A percentile compares a stretch with the other conserved stretches of the same genome.
These are phyloP conservation scores for Claviceps pazoutovae DNA, from an alignment of 2,329 filamentous ascomycete genomes.

Conservation along the genomic window DNA sequence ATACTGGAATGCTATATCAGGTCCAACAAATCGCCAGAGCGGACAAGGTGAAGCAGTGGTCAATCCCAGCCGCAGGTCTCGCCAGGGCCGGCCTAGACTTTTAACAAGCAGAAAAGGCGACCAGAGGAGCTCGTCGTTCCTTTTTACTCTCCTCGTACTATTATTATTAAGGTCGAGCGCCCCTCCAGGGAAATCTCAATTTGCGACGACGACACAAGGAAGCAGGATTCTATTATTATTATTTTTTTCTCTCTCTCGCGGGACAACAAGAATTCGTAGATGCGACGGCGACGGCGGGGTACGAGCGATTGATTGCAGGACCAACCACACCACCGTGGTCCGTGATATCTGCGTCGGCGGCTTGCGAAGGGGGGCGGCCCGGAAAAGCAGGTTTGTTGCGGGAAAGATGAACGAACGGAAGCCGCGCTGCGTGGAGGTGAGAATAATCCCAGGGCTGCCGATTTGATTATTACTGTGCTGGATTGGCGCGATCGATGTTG, in stretches of 20 bases:
- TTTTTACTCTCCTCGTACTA: neutral
- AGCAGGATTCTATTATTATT: neutral
- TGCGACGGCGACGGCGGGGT: neutral
- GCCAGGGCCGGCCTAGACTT: neutral
- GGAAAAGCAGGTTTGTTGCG: neutral
- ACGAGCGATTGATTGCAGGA: neutral
- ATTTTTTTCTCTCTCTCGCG: neutral
- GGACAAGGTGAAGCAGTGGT: neutral
- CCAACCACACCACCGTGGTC: slow-evolving; percentile 2
- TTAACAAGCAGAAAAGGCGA: neutral
- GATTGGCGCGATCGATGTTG: too few species aligned
- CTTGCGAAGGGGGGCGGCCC: neutral
- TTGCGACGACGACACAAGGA: neutral
- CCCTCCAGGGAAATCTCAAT: neutral
- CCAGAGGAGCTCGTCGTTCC: neutral
- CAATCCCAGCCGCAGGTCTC: neutral
- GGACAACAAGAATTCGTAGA: neutral
- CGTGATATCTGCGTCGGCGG: slow-evolving; percentile 1
- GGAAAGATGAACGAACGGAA: neutral
- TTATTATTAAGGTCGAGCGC: neutral
- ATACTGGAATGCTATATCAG: neutral
- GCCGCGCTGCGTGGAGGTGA: neutral
- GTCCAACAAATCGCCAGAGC: neutral
- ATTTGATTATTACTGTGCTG: too few species aligned
- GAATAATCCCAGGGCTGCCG: too few species aligned